A percentile compares a stretch with the other conserved stretches of the same genome.
Evolutionary conservation across 257 asterid genomes (phyloP).

Genomic region (Jacaranda mimosifolia): DNA sequence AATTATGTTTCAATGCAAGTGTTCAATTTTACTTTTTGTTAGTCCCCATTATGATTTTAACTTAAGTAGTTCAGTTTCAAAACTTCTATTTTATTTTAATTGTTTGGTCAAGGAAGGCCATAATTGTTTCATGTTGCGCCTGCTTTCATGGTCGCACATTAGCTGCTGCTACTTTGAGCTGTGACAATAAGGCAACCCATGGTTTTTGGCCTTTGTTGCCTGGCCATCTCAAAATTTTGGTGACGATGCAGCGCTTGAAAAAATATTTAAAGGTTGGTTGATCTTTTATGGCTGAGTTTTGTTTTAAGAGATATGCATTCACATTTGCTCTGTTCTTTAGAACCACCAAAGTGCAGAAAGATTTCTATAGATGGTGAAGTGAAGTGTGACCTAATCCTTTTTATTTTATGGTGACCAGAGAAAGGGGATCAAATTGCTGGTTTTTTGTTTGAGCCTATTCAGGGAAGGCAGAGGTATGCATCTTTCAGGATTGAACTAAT

Average conservation of each 20-base stretch:
- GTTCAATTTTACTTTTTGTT: not conserved
- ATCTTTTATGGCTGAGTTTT: slow-evolving; percentile 13
- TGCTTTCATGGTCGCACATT: slow-evolving; percentile 97
- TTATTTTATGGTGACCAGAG: slow-evolving; percentile 62
- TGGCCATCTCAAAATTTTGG: slow-evolving; percentile 92
- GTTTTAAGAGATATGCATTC: not conserved
- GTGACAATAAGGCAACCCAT: slow-evolving; percentile 93
- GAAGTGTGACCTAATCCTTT: slow-evolving; percentile 27
- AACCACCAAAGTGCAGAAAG: not conserved
- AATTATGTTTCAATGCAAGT: not conserved
- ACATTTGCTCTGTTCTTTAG: not conserved
- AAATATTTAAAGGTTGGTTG: slow-evolving; percentile 70
- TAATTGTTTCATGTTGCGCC: slow-evolving; percentile 95
- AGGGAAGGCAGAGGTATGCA: too few relatives aligned
- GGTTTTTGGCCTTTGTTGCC: slow-evolving; percentile 93
- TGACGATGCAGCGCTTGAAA: slow-evolving; percentile 75
- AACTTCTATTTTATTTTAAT: not conserved
- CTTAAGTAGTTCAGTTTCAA: not conserved
- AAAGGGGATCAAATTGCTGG: slow-evolving; percentile 61
- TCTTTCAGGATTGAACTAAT: too few relatives aligned
- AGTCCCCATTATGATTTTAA: not conserved
- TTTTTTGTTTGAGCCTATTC: too few relatives aligned
- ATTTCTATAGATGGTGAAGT: not conserved
- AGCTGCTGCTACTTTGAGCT: slow-evolving; percentile 95
- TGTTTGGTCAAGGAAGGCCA: slow-evolving; percentile 64